Percentiles rank a stretch among this genome's conserved stretches.
phyloP scores from a whole-genome alignment of 2,329 filamentous ascomycete genomes.

The Tricladium varicosporioides region DNA sequence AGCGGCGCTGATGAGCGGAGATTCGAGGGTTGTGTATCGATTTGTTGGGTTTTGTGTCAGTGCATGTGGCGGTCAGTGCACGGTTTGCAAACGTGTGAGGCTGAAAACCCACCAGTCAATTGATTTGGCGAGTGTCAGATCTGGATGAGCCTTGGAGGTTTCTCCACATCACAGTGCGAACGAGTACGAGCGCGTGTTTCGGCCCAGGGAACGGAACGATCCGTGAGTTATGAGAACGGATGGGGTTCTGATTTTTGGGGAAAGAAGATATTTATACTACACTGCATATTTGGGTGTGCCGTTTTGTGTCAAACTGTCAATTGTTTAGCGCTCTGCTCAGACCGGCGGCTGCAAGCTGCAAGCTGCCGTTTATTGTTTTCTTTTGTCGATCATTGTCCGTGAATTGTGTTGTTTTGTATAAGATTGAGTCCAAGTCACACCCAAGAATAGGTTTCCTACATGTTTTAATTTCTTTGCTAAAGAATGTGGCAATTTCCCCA shows the following conservation, averaged over 20 bases:
- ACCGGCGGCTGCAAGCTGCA: not conserved
- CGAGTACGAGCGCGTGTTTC: not conserved
- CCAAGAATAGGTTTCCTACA: not conserved
- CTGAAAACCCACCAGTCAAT: conserved; percentile 1
- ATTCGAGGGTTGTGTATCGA: not conserved
- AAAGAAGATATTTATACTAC: not conserved
- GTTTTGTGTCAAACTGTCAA: not conserved
- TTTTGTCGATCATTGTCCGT: not conserved
- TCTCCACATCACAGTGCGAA: not conserved
- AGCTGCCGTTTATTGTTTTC: not conserved
- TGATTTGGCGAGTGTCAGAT: not conserved
- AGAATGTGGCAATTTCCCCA: not conserved
- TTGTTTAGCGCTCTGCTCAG: not conserved
- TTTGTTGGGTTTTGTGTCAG: not conserved
- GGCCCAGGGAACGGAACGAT: not conserved
- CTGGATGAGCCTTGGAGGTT: not conserved
- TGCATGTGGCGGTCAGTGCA: conserved; percentile 1
- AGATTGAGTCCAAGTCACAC: not conserved
- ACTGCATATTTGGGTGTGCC: not conserved
- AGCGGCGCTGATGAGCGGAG: not conserved
- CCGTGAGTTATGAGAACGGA: conserved; percentile 2
- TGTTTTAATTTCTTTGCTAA: not conserved
- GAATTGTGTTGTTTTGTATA: not conserved
- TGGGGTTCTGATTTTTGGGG: not conserved
- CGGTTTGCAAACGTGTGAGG: conserved; percentile 1